A percentile compares a stretch with the other conserved stretches of the same genome.
These are phyloP conservation scores for Termitomyces sp. DNA, from an alignment of 768 basidiomycete genomes.

Conservation along the genomic window DNA sequence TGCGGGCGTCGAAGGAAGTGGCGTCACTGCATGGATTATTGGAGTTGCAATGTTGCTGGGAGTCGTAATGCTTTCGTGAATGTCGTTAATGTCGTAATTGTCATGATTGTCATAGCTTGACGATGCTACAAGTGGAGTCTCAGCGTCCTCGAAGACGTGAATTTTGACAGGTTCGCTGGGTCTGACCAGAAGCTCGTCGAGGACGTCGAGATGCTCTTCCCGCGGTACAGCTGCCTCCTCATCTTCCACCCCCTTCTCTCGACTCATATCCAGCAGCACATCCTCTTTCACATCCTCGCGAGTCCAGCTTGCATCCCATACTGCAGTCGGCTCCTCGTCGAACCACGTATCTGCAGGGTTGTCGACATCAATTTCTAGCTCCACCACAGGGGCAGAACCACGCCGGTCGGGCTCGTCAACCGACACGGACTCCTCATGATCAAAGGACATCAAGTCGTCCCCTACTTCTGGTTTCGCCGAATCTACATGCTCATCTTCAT, in stretches of 20 bases:
- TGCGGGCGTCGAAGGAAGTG: conserved; percentile 8
- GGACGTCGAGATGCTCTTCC: background rate
- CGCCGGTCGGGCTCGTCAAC: background rate
- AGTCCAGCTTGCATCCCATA: conserved; percentile 11
- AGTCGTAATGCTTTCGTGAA: background rate
- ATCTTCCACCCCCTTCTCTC: background rate
- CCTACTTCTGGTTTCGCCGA: background rate
- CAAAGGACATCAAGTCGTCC: background rate
- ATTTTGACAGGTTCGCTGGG: conserved; percentile 5
- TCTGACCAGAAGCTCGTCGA: conserved; percentile 5
- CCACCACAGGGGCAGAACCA: background rate
- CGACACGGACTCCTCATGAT: background rate
- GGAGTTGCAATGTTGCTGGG: background rate
- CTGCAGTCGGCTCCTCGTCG: conserved; percentile 13
- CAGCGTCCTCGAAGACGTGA: conserved; percentile 2
- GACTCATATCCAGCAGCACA: background rate
- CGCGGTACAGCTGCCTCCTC: background rate
- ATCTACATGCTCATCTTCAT: background rate
- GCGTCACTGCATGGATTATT: conserved; percentile 1
- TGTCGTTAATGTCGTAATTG: too few species aligned
- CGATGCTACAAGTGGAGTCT: background rate
- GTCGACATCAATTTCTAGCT: background rate
- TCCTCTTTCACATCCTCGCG: conserved; percentile 6
- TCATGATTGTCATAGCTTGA: conserved; percentile 12
- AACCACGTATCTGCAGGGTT: conserved; percentile 18